Conservation (phyloP, 2,329 filamentous ascomycete species). For the Dactylellina parvicollis region DNA sequence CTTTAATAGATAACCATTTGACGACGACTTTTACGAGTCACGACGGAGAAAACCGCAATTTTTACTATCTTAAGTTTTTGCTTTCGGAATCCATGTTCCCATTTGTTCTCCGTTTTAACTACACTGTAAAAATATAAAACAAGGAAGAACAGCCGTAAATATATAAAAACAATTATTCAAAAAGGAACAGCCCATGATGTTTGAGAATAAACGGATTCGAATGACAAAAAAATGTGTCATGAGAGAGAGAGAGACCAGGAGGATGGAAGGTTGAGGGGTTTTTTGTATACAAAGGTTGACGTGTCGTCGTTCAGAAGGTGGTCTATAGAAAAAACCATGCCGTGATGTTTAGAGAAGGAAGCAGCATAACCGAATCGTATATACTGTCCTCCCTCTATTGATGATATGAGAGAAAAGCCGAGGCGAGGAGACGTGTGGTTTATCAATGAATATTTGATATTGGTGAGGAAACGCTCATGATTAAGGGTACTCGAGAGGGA, state of each 20-base stretch:
- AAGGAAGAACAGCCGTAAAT: constrained; percentile 44
- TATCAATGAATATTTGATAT: constrained; percentile 28
- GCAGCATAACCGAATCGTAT: too few species aligned
- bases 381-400: constrained; percentile 4
- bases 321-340: constrained; percentile 16
- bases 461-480: constrained; percentile 47
- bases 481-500: constrained; percentile 51
- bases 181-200: constrained; percentile 42
- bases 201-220: constrained; percentile 32
- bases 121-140: neutral
- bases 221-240: constrained; percentile 16
- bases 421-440: constrained; percentile 7
- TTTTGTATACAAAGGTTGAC: constrained; percentile 37
- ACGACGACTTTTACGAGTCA: too few species aligned
- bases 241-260: neutral
- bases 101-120: neutral
- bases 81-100: too few species aligned
- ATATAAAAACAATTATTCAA: constrained; percentile 53
- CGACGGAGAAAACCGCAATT: too few species aligned
- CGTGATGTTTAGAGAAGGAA: neutral
- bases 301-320: neutral
- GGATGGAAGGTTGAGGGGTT: neutral
- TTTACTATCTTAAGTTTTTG: too few species aligned
- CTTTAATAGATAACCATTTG: too few species aligned
- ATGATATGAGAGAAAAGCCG: constrained; percentile 17